Conservation (phyloP, 257 asterid genomes). For the Solanum tarijense region DNA sequence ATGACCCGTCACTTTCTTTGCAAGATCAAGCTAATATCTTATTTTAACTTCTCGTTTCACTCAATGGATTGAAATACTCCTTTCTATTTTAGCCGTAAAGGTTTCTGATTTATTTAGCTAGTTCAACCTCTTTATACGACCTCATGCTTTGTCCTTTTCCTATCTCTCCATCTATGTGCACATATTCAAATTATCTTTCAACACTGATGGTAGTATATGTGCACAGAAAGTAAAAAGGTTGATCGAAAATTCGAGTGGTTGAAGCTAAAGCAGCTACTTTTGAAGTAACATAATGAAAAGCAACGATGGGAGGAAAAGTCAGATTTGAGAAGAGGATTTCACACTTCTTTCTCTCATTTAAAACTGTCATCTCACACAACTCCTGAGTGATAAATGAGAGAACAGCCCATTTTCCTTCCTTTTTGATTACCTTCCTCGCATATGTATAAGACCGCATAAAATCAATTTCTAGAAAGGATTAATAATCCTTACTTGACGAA, state of each 20-base stretch:
- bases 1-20: background rate
- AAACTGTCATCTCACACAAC: background rate
- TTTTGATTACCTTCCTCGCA: background rate
- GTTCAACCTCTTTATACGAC: background rate
- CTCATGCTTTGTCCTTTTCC: background rate
- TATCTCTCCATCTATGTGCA: background rate
- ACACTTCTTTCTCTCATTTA: background rate
- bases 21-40: background rate
- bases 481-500: background rate
- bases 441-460: background rate
- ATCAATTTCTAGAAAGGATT: background rate
- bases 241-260: background rate
- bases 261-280: background rate
- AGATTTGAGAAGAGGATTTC: background rate
- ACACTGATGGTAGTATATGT: background rate
- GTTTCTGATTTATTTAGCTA: background rate
- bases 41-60: background rate
- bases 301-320: background rate
- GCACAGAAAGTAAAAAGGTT: background rate
- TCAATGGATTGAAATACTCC: background rate
- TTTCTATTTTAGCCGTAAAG: background rate
- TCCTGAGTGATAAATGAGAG: background rate
- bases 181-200: background rate
- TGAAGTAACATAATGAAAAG: background rate
- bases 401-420: background rate